Base-by-base conservation (phyloP, 2,329 filamentous ascomycete species). In the Sordariomycetes sp. region DNA sequence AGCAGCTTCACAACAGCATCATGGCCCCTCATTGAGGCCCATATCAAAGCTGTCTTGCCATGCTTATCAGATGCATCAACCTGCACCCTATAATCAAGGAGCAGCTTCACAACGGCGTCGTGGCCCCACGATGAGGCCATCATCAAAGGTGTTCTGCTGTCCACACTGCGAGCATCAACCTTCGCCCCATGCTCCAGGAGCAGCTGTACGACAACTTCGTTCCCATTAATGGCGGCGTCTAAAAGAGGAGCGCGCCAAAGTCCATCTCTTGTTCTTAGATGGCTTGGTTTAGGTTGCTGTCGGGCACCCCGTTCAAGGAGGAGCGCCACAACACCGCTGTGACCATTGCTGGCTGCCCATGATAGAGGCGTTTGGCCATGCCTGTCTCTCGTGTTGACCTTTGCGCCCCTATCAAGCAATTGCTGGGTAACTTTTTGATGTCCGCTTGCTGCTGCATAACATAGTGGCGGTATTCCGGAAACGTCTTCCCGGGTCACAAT, bases 31-130 rank as follows among this genome's bases (percentile, higher is more conserved):
- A 18, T 7, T 7, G 22, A 24, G 34, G 54, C 54, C 14, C 18
- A 32, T 6, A 25, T n/a, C 16, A 56, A 28, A 16, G 54, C 20
- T 24, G 28, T 56, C 14, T 22, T 46, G 6, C 35, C 46, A 37
- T 59, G 34, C 12, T 52, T 35, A 25, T 56, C 40, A 24, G 55
- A 53, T n/a, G n/a, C n/a, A n/a, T n/a, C n/a, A n/a, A 35, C 48
- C 40, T 32, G 54, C 53, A 3, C n/a, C n/a, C n/a, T n/a, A n/a
- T n/a, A n/a, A n/a, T 37, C 46, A 20, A 60, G 46, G 3, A 60
- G 57, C 48, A 57, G 54, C 35, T 54, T 34, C 25, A 57, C 24
- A 10, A 59, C 40, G 5, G 16, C 54, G 32, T 54, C 53, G 24
- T 48, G 40, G 10, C 53, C 53, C 11, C 10, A 4, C 34, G n/a